These are phyloP conservation scores for Fusarium pseudograminearum DNA, from an alignment of 2,329 filamentous ascomycete species.

Conservation along the genomic window DNA sequence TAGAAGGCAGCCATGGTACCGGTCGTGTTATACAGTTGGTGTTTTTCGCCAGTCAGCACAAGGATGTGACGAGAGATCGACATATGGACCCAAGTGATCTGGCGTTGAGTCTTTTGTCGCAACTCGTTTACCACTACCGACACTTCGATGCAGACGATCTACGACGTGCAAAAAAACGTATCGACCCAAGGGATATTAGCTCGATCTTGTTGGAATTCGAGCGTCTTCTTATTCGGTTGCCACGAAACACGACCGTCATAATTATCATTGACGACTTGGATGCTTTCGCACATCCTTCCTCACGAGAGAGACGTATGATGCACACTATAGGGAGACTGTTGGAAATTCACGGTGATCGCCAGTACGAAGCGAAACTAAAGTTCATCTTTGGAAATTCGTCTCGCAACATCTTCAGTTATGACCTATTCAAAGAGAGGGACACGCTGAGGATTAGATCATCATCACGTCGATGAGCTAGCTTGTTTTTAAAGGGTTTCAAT, in stretches of 20 bases:
- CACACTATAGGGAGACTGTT: background rate
- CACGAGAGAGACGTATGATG: background rate
- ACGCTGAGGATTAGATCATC: too few species aligned
- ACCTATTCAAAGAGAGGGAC: rapidly evolving
- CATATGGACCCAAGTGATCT: background rate
- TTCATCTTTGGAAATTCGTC: too few species aligned
- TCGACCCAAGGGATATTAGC: background rate
- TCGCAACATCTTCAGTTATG: too few species aligned
- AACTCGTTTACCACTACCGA: background rate
- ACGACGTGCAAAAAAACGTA: background rate
- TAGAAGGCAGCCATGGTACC: background rate
- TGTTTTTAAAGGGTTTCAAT: too few species aligned
- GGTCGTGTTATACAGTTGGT: background rate
- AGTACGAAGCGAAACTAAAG: too few species aligned
- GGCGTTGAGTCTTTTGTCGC: background rate
- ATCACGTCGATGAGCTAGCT: too few species aligned
- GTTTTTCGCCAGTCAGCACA: background rate
- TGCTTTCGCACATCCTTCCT: background rate
- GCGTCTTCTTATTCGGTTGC: background rate
- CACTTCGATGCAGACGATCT: background rate
- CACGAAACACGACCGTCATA: background rate
- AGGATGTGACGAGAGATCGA: background rate
- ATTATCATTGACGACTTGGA: background rate
- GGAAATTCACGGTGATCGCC: rapidly evolving
- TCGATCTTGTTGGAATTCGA: background rate